phyloP scores from a whole-genome alignment of 305 asterid genomes.

The Nicotiana rustica region DNA sequence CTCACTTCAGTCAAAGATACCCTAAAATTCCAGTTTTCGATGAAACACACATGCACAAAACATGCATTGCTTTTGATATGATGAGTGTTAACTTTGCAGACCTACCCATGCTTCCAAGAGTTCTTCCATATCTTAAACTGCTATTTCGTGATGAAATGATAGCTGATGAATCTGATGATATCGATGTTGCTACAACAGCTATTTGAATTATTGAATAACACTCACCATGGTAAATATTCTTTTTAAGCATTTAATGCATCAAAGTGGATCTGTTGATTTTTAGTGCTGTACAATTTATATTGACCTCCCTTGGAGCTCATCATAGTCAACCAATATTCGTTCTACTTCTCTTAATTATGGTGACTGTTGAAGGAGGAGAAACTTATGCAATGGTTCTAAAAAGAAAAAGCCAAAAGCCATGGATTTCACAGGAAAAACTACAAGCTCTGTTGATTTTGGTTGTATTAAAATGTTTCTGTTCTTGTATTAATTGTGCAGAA shows the following conservation, averaged over 20 bases:
- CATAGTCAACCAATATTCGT: not conserved
- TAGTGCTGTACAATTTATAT: not conserved
- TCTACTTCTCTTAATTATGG: not conserved
- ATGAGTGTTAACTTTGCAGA: constrained; percentile 92
- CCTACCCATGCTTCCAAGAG: constrained; percentile 76
- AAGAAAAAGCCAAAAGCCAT: too few species aligned
- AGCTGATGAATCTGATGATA: constrained; percentile 77
- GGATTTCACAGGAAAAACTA: too few species aligned
- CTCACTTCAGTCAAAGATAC: constrained; percentile 96
- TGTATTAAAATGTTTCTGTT: too few species aligned
- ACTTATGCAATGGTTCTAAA: not conserved
- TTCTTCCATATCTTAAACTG: constrained; percentile 75
- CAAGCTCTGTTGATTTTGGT: too few species aligned
- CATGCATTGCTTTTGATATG: constrained; percentile 93
- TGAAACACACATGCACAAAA: constrained; percentile 71
- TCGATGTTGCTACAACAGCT: constrained; percentile 46
- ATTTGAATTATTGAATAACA: constrained; percentile 42
- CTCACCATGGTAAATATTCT: not conserved
- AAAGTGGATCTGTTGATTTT: not conserved
- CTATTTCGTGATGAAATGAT: constrained; percentile 73
- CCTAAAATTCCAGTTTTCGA: constrained; percentile 94
- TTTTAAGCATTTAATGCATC: not conserved
- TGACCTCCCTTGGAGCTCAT: not conserved
- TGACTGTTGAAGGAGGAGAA: not conserved
- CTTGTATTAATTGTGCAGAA: too few species aligned